A percentile compares a stretch with the other conserved stretches of the same genome.
Evolutionary conservation across 345 rosid species (phyloP).

Genomic region (Raphanus raphanistrum): DNA sequence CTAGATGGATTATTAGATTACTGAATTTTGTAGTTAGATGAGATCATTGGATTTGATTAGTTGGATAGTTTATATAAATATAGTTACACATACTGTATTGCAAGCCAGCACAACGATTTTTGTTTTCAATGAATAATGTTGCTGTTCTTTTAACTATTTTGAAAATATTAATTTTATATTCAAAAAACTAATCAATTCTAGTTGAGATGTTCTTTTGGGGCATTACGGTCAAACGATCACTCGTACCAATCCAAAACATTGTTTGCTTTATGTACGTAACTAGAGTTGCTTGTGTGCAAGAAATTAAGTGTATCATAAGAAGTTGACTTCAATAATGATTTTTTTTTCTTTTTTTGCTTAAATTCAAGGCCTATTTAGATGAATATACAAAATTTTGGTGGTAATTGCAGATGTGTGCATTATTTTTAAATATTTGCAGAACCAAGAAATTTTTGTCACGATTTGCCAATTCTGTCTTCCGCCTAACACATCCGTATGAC

Average conservation of each 20-base stretch:
- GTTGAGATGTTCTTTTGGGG: background rate
- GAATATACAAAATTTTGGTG: too few species aligned
- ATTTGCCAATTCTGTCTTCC: too few species aligned
- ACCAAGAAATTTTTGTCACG: too few species aligned
- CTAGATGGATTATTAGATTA: slow-evolving; percentile 1
- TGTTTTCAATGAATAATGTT: background rate
- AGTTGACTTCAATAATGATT: slow-evolving; percentile 4
- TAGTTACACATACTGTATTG: background rate
- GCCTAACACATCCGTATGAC: too few species aligned
- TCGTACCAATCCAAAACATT: slow-evolving; percentile 10
- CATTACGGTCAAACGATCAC: background rate
- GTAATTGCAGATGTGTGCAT: too few species aligned
- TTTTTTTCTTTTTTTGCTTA: too few species aligned
- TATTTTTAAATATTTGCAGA: too few species aligned
- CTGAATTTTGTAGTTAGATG: background rate
- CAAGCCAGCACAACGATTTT: background rate
- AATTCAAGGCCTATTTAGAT: too few species aligned
- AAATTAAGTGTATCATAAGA: slow-evolving; percentile 7
- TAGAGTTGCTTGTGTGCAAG: slow-evolving; percentile 23
- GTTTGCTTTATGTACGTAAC: slow-evolving; percentile 19
- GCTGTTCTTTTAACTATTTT: background rate
- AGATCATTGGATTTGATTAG: background rate
- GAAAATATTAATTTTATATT: background rate
- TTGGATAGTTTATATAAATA: background rate
- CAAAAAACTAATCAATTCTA: background rate